Evolutionary conservation across 495 filamentous ascomycete species (phyloP).

Genomic region (Hyaloscypha bicolor): DNA sequence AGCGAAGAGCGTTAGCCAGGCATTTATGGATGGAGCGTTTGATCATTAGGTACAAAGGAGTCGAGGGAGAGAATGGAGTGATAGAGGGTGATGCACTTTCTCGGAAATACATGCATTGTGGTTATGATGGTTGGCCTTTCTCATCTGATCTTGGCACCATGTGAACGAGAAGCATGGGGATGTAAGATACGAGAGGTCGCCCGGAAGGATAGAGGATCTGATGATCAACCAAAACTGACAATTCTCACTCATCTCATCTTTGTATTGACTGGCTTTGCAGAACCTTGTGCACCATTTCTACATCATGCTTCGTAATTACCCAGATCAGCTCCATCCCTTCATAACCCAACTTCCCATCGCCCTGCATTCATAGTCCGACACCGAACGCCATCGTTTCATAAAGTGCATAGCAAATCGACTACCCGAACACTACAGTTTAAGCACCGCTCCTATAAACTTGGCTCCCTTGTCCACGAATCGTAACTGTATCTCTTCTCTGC

Average conservation of each 20-base stretch:
- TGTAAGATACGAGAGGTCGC: neutral
- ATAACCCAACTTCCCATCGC: neutral
- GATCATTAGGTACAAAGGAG: neutral
- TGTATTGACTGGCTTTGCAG: neutral
- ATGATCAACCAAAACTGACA: neutral
- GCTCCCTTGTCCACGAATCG: slow-evolving; percentile 84
- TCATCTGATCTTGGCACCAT: neutral
- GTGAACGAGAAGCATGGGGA: neutral
- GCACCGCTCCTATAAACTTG: slow-evolving; percentile 75
- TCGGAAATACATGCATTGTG: neutral
- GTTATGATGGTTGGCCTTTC: neutral
- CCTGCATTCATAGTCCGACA: neutral
- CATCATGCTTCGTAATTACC: slow-evolving; percentile 17
- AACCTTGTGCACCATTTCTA: slow-evolving; percentile 20
- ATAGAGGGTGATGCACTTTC: neutral
- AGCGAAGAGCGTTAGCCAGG: neutral
- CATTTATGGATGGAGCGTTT: neutral
- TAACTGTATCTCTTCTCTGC: slow-evolving; percentile 86
- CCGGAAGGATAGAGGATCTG: neutral
- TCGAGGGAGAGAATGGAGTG: neutral
- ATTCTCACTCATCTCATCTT: neutral
- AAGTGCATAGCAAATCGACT: neutral
- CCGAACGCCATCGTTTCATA: slow-evolving; percentile 3
- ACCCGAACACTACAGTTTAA: slow-evolving; percentile 6
- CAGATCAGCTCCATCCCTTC: neutral